Evolutionary conservation across 2,329 filamentous ascomycete species (phyloP), one percentile per base, ranked within the genome.

Genomic region (Aspergillus sp.): DNA sequence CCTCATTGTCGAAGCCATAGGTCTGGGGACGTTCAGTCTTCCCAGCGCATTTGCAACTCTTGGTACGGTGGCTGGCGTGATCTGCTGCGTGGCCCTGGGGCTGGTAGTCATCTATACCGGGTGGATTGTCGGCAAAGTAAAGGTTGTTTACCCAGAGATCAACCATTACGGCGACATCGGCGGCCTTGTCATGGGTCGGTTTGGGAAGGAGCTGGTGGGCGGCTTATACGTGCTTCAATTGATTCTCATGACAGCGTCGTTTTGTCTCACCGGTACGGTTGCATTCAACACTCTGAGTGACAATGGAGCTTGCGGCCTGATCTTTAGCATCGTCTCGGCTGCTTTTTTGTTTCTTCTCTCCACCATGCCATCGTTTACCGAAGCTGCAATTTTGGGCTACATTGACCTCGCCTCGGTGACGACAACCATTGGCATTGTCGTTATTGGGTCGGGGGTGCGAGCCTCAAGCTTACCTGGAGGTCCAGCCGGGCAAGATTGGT

Each of bases 1-100:
- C 52, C 62, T 78, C 49, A 76, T 78, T 43, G 77, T 78, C 40
- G 77, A 79, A 58, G 76, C 77, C 19, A 78, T 78, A 50, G 75
- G 76, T 7, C 68, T 79, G 17, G 77, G 76, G 45, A 73, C 70
- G 25, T 66, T 77, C 55, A 74, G 73, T 49, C 64, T 77, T 29
- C 74, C 76, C 7, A 71, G 66, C 44, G 74, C 74, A 14, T 76
- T 77, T 45, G 73, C 74, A 2, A 72, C 65, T 9, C 63, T 77
- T 5, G 75, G 75, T 32, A 76, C 76, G 71, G 69, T 77, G 11
- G 69, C 69, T 7, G 75, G 75, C 53, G 70, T 76, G 17, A 71
- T 77, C 54, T 60, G 72, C 56, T 68, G 64, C 17, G 60, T 78
- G 2, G 72, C 74, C 29, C 47, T 70, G 6, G 67, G 67, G 19